Evolutionary conservation across 768 basidiomycete genomes (phyloP).

Genomic region (Pleurotus djamor): DNA sequence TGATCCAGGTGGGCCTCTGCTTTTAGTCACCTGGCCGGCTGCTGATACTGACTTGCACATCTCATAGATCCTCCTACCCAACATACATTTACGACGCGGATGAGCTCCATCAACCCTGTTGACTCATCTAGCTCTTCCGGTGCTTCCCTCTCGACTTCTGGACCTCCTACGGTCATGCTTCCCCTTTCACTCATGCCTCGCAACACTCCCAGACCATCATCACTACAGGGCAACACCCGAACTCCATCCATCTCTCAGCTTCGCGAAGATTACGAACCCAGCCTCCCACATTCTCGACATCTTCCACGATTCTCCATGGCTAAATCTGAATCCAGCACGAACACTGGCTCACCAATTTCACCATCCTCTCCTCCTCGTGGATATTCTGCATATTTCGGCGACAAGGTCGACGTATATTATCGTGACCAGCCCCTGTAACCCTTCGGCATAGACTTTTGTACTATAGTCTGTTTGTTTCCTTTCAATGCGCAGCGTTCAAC

Average conservation of each 20-base stretch:
- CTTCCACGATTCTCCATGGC: neutral
- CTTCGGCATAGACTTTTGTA: no score
- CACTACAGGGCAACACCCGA: no score
- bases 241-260: no score
- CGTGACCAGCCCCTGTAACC: no score
- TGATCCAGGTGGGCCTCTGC: neutral
- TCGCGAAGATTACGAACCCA: no score
- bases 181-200: neutral
- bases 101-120: neutral
- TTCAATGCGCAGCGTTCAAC: no score
- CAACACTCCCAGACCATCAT: neutral
- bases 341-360: neutral
- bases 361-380: neutral
- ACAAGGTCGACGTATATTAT: neutral
- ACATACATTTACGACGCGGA: neutral
- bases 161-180: neutral
- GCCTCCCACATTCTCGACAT: neutral
- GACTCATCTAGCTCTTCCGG: neutral
- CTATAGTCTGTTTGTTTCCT: no score
- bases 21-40: no score
- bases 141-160: neutral
- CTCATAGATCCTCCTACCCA: neutral
- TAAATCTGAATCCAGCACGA: neutral
- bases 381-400: neutral
- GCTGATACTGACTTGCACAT: neutral